phyloP scores from a whole-genome alignment of 345 rosid genomes.

The Laguncularia racemosa region DNA sequence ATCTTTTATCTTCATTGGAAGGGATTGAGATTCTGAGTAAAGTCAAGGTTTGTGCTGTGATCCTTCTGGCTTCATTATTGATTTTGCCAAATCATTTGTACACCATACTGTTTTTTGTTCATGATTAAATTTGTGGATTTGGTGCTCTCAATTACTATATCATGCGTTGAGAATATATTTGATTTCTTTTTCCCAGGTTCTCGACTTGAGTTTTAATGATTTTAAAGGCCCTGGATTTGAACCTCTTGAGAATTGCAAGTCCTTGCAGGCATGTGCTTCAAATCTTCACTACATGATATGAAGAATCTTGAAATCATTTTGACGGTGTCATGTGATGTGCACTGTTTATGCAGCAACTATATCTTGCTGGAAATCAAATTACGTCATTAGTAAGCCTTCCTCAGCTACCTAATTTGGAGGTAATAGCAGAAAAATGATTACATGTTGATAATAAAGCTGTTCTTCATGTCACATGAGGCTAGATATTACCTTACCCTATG shows the following conservation, averaged over 20 bases:
- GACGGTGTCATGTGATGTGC: conserved; percentile 14
- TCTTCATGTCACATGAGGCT: background rate
- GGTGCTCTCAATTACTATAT: background rate
- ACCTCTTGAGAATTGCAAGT: conserved; percentile 88
- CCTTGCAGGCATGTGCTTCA: conserved; percentile 62
- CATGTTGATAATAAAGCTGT: background rate
- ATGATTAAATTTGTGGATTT: background rate
- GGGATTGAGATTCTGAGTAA: conserved; percentile 90
- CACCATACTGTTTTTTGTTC: background rate
- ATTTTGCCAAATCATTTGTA: background rate
- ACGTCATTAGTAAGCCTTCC: conserved; percentile 90
- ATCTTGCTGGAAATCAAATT: conserved; percentile 98
- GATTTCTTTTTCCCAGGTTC: conserved; percentile 47
- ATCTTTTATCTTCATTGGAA: conserved; percentile 74
- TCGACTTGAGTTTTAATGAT: conserved; percentile 98
- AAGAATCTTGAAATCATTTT: conserved; percentile 5
- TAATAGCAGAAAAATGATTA: conserved; percentile 16
- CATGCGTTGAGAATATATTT: conserved; percentile 6
- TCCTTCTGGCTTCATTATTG: conserved; percentile 3
- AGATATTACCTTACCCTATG: no score
- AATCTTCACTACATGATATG: conserved; percentile 6
- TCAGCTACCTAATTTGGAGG: conserved; percentile 96
- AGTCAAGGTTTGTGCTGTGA: conserved; percentile 62
- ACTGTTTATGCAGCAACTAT: conserved; percentile 67
- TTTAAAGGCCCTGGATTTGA: conserved; percentile 99